Percentiles rank a stretch among this genome's conserved stretches.
These are phyloP conservation scores for Fusarium nygamai DNA, from an alignment of 2,329 filamentous ascomycete genomes.

Conservation along the genomic window DNA sequence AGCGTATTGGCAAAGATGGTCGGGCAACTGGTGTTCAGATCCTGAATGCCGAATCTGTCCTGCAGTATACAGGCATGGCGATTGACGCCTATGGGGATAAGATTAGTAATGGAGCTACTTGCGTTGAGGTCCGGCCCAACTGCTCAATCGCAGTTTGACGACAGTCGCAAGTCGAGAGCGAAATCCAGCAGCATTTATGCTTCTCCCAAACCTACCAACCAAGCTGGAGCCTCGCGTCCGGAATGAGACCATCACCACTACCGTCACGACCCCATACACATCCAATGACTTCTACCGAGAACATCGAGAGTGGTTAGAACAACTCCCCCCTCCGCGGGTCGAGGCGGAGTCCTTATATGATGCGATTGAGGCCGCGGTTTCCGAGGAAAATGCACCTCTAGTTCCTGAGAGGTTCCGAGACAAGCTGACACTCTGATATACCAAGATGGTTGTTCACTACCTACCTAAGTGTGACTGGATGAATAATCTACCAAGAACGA, in stretches of 20 bases:
- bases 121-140: background rate
- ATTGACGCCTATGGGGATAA: background rate
- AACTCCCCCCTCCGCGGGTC: background rate
- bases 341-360: fast-evolving
- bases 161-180: background rate
- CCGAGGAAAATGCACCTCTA: background rate
- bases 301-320: background rate
- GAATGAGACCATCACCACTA: background rate
- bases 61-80: background rate
- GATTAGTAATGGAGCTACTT: background rate
- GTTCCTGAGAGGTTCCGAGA: background rate
- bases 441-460: background rate
- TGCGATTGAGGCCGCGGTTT: background rate
- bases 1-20: background rate
- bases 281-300: background rate
- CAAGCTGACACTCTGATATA: background rate
- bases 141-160: background rate
- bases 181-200: background rate
- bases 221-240: background rate
- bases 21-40: background rate
- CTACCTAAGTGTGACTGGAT: background rate
- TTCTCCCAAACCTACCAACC: background rate
- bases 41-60: background rate
- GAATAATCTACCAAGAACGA: background rate
- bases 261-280: background rate